Percentiles rank a stretch among this genome's conserved stretches.
Conservation (phyloP, 208 protist species). For the Naegleria fowleri region DNA sequence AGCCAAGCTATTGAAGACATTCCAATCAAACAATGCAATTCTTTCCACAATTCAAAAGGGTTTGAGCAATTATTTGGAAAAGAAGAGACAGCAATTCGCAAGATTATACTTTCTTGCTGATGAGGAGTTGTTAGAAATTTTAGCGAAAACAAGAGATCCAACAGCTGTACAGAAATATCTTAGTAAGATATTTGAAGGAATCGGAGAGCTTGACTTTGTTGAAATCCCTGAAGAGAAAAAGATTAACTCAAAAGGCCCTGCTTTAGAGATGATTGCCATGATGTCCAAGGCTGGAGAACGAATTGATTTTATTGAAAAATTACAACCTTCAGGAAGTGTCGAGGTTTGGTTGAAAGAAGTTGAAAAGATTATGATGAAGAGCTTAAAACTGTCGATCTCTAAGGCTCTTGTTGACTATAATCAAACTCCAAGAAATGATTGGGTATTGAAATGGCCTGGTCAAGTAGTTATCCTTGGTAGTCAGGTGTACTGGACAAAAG, state of each 20-base stretch:
- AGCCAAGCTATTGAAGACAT: slow-evolving; percentile 81
- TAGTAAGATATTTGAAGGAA: slow-evolving; percentile 89
- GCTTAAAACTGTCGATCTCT: slow-evolving; percentile 37
- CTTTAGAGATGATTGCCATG: slow-evolving; percentile 50
- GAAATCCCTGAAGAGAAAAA: slow-evolving; percentile 35
- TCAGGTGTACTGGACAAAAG: slow-evolving; percentile 88
- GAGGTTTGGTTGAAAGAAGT: slow-evolving; percentile 61
- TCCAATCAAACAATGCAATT: slow-evolving; percentile 74
- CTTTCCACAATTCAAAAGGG: slow-evolving; percentile 92
- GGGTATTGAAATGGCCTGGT: slow-evolving; percentile 79
- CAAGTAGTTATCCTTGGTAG: slow-evolving; percentile 80
- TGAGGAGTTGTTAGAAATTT: slow-evolving; percentile 85
- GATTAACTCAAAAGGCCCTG: background rate
- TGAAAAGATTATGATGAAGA: slow-evolving; percentile 49
- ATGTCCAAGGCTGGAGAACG: slow-evolving; percentile 48
- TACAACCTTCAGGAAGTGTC: slow-evolving; percentile 49
- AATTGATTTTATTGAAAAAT: slow-evolving; percentile 44
- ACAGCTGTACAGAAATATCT: slow-evolving; percentile 87
- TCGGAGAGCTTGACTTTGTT: slow-evolving; percentile 67
- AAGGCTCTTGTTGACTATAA: slow-evolving; percentile 39
- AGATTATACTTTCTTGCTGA: slow-evolving; percentile 86
- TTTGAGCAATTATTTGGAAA: slow-evolving; percentile 91
- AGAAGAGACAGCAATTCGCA: slow-evolving; percentile 86
- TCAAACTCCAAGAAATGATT: slow-evolving; percentile 62
- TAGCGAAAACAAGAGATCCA: slow-evolving; percentile 91